Base-by-base conservation (phyloP, 495 filamentous ascomycete genomes). In the Penicillium mononematosum region DNA sequence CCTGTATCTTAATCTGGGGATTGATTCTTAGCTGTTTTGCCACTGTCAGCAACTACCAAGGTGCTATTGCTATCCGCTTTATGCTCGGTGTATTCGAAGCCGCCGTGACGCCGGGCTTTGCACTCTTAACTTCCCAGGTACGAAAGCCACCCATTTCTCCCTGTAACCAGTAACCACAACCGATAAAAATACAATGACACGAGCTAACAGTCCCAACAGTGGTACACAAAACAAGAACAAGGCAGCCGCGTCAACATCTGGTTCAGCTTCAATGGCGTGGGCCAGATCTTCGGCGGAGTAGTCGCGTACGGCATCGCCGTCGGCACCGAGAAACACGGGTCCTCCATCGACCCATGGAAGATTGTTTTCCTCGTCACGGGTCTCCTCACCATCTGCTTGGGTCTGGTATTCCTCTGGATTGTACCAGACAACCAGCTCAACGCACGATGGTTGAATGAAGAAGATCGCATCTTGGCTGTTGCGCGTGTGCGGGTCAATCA, bases 391-490 rank as follows among this genome's bases (percentile, higher is more conserved):
- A 64, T 81, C 1, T 61, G 69, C 1, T 73, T 87, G 52, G 84
- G 86, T 24, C 45, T 82, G 12, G 41, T 84, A 5, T 87, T 90
- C 62, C 70, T 86, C 16, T 85, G 78, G 67, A 65, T 85, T 25
- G 74, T 91, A 49, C 88, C 87, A 0, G 87, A 91, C 61, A 88
- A 78, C 58, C 87, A 89, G 58, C 68, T 87, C 53, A 87, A 88
- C 61, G 83, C 84, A 12, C 79, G 83, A 31, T 89, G 85, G 78
- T 68, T 90, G 17, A 86, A 74, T 16, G 77, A 82, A 45, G 75
- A 84, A 55, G 87, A 90, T 46, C 81, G 83, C 45, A 57, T 75
- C 60, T 66, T 87, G 49, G 82, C 82, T 3, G 69, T 89, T 46
- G 84, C 84, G 49, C 75, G 86, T 29, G 81, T 88, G 22, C 75